Evolutionary conservation across 2,329 filamentous ascomycete genomes (phyloP).

Genomic region (Colletotrichum cuscutae): DNA sequence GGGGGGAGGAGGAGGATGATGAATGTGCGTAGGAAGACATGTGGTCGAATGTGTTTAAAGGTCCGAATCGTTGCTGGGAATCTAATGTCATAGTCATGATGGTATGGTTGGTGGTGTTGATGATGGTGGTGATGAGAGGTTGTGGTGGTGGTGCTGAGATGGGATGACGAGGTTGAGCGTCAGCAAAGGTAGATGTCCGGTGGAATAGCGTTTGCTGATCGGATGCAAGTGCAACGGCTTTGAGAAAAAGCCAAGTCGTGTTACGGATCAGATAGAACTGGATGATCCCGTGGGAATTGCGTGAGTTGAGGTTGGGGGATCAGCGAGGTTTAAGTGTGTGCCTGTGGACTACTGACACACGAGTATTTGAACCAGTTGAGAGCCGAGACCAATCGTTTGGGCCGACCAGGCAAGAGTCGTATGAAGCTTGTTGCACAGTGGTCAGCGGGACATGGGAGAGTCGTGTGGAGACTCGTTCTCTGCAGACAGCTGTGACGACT

Average conservation of each 20-base stretch:
- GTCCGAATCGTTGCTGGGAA: constrained; percentile 82
- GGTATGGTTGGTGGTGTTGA: constrained; percentile 37
- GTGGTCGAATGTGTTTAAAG: constrained; percentile 78
- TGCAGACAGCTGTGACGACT: constrained; percentile 60
- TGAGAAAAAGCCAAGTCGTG: constrained; percentile 56
- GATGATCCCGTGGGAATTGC: constrained; percentile 42
- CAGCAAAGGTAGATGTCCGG: constrained; percentile 38
- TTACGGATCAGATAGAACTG: constrained; percentile 46
- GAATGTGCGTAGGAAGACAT: constrained; percentile 72
- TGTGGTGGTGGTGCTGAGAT: constrained; percentile 30
- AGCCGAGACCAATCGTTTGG: constrained; percentile 51
- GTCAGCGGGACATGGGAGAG: constrained; percentile 50
- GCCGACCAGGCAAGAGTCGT: constrained; percentile 49
- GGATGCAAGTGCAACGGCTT: constrained; percentile 59
- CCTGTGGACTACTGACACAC: constrained; percentile 37
- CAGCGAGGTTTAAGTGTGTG: constrained; percentile 58
- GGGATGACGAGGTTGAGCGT: constrained; percentile 29
- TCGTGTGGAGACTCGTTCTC: constrained; percentile 48
- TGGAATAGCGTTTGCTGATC: constrained; percentile 57
- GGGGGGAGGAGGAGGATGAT: constrained; percentile 67
- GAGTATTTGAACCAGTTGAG: constrained; percentile 42
- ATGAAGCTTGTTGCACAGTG: constrained; percentile 55
- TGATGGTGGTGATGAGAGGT: constrained; percentile 37
- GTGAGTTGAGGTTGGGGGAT: constrained; percentile 56
- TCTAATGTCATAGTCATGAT: constrained; percentile 97